A percentile compares a stretch with the other conserved stretches of the same genome.
These are phyloP conservation scores for Cercospora sp. DNA, from an alignment of 2,329 filamentous ascomycete species.

Conservation along the genomic window DNA sequence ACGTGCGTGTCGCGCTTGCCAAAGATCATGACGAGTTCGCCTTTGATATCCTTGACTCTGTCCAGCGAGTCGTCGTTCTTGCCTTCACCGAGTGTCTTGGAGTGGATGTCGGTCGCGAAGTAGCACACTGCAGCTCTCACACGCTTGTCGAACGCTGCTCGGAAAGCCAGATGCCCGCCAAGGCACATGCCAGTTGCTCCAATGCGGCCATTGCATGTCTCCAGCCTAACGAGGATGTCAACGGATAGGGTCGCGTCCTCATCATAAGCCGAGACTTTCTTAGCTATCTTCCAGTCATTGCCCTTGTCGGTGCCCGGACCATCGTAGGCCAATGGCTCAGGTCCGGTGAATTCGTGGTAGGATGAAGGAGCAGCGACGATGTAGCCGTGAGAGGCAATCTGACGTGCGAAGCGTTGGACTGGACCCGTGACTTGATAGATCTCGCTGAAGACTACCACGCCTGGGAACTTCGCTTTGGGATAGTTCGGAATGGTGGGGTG, in stretches of 20 bases:
- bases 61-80: slow-evolving; percentile 63
- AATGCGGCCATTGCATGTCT: slow-evolving; percentile 53
- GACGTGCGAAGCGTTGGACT: slow-evolving; percentile 82
- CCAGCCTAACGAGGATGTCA: slow-evolving; percentile 43
- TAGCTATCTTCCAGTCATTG: slow-evolving; percentile 77
- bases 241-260: slow-evolving; percentile 52
- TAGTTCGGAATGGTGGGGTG: slow-evolving; percentile 83
- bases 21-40: slow-evolving; percentile 85
- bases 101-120: slow-evolving; percentile 91
- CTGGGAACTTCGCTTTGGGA: slow-evolving; percentile 85
- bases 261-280: slow-evolving; percentile 84
- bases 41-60: slow-evolving; percentile 62
- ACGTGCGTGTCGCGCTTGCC: slow-evolving; percentile 91
- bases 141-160: slow-evolving; percentile 71
- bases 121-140: slow-evolving; percentile 79
- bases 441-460: slow-evolving; percentile 85
- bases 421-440: slow-evolving; percentile 92
- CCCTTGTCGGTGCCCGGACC: slow-evolving; percentile 82
- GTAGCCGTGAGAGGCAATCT: slow-evolving; percentile 90
- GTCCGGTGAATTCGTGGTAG: slow-evolving; percentile 90
- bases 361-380: slow-evolving; percentile 88
- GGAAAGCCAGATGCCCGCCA: slow-evolving; percentile 80
- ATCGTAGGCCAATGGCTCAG: slow-evolving; percentile 81
- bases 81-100: slow-evolving; percentile 68
- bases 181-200: slow-evolving; percentile 83